Evolutionary conservation across 2,329 filamentous ascomycete species (phyloP).

Genomic region (Ilyonectria sp.): DNA sequence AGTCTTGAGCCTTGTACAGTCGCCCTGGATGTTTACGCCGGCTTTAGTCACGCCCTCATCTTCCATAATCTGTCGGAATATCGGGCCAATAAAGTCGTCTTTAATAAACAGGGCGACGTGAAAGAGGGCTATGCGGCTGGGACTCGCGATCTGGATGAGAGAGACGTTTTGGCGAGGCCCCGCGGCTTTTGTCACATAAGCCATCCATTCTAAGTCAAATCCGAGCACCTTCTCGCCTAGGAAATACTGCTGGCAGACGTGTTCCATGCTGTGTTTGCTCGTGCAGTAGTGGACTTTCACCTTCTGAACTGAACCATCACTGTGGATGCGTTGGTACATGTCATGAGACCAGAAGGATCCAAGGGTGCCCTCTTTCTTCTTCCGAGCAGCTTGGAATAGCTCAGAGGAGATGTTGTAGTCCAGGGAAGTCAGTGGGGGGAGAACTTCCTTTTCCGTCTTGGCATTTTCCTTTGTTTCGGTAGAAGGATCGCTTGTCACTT

Average conservation of each 20-base stretch:
- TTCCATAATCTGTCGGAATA: constrained; percentile 81
- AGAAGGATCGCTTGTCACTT: constrained; percentile 22
- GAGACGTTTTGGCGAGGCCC: constrained; percentile 80
- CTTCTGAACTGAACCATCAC: constrained; percentile 61
- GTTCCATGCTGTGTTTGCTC: constrained; percentile 76
- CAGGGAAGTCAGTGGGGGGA: constrained; percentile 48
- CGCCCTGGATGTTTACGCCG: constrained; percentile 83
- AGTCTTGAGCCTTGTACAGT: constrained; percentile 78
- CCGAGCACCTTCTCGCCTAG: constrained; percentile 80
- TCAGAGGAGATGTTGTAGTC: constrained; percentile 51
- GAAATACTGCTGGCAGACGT: constrained; percentile 76
- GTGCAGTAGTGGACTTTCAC: constrained; percentile 86
- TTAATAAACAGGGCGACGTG: constrained; percentile 79
- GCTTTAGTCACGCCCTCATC: constrained; percentile 78
- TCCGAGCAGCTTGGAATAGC: constrained; percentile 60
- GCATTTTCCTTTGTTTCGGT: constrained; percentile 14
- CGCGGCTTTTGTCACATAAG: constrained; percentile 61
- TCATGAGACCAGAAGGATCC: constrained; percentile 78
- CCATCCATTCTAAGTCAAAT: constrained; percentile 90
- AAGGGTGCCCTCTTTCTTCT: constrained; percentile 59
- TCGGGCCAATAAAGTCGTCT: constrained; percentile 77
- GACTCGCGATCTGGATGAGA: constrained; percentile 85
- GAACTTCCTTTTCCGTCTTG: constrained; percentile 3
- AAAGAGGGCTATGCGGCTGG: constrained; percentile 84
- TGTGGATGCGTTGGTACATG: constrained; percentile 72